Evolutionary conservation across 441 rosid species (phyloP).

Genomic region (Erysimum cheiri): DNA sequence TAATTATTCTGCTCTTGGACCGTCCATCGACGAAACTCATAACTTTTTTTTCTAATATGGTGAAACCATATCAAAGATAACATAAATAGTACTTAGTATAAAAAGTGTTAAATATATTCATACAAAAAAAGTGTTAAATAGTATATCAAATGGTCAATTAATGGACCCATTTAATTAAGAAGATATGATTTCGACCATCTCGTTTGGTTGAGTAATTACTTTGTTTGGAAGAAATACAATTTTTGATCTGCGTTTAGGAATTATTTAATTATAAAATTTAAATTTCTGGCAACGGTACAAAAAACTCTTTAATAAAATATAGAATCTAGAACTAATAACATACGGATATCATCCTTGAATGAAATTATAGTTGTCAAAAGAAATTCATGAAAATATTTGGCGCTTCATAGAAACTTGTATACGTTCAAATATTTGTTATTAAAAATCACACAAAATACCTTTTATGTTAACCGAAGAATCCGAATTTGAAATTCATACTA

Average conservation of each 20-base stretch:
- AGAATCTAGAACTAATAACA: too few relatives aligned
- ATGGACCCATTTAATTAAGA: slow-evolving; percentile 17
- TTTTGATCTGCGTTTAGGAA: background rate
- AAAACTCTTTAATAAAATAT: too few relatives aligned
- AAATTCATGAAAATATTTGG: too few relatives aligned
- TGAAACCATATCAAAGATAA: slow-evolving; percentile 21
- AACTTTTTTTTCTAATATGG: slow-evolving; percentile 20
- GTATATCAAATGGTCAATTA: slow-evolving; percentile 5
- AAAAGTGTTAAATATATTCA: slow-evolving; percentile 8
- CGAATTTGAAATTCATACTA: too few relatives aligned
- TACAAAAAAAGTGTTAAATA: background rate
- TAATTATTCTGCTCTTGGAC: slow-evolving; percentile 14
- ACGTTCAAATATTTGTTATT: too few relatives aligned
- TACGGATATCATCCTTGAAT: too few relatives aligned
- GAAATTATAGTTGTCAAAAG: too few relatives aligned
- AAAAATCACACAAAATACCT: too few relatives aligned
- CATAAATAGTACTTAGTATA: background rate
- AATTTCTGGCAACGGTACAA: too few relatives aligned
- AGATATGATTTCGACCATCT: slow-evolving; percentile 18
- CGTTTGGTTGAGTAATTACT: slow-evolving; percentile 21
- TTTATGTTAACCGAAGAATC: too few relatives aligned
- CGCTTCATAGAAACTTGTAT: too few relatives aligned
- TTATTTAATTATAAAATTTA: too few relatives aligned
- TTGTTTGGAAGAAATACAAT: slow-evolving; percentile 1
- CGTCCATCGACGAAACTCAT: slow-evolving; percentile 14